Evolutionary conservation across 495 filamentous ascomycete species (phyloP).

Genomic region (Penicillium dipodomyicola): DNA sequence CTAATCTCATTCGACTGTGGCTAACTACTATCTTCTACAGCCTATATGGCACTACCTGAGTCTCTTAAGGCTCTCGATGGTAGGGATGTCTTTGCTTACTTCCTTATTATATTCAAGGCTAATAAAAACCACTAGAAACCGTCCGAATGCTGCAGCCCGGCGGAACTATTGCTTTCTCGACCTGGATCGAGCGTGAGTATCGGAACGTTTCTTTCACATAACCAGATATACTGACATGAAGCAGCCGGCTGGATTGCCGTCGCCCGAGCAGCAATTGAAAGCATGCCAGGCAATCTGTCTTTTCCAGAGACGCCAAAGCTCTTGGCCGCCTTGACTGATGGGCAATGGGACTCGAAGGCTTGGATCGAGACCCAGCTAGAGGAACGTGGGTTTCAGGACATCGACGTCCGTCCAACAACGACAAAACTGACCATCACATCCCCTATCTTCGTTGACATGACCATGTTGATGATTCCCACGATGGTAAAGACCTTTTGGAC

Average conservation of each 20-base stretch:
- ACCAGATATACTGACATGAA: constrained; percentile 7
- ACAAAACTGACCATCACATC: constrained; percentile 22
- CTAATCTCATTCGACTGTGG: neutral
- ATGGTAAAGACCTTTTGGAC: constrained; percentile 33
- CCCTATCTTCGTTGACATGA: constrained; percentile 31
- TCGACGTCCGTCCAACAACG: constrained; percentile 25
- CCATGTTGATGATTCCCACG: constrained; percentile 29
- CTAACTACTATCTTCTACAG: constrained; percentile 18
- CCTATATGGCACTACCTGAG: constrained; percentile 28
- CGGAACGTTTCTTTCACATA: too few species aligned
- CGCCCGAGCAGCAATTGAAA: constrained; percentile 26
- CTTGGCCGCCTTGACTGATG: constrained; percentile 18
- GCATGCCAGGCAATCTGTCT: constrained; percentile 26
- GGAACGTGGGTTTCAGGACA: constrained; percentile 30
- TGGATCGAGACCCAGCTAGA: constrained; percentile 35
- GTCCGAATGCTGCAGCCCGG: constrained; percentile 37
- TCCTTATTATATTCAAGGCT: neutral
- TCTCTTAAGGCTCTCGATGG: constrained; percentile 32
- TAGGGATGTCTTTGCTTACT: constrained; percentile 10
- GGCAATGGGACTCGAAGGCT: constrained; percentile 32
- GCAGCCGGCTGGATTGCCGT: constrained; percentile 34
- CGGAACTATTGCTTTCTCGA: constrained; percentile 35
- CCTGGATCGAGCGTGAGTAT: constrained; percentile 37
- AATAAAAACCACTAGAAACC: constrained; percentile 25
- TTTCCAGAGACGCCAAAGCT: constrained; percentile 34